Base-by-base conservation (phyloP, 805 yeast species). In the Saturnispora serradocipensis region DNA sequence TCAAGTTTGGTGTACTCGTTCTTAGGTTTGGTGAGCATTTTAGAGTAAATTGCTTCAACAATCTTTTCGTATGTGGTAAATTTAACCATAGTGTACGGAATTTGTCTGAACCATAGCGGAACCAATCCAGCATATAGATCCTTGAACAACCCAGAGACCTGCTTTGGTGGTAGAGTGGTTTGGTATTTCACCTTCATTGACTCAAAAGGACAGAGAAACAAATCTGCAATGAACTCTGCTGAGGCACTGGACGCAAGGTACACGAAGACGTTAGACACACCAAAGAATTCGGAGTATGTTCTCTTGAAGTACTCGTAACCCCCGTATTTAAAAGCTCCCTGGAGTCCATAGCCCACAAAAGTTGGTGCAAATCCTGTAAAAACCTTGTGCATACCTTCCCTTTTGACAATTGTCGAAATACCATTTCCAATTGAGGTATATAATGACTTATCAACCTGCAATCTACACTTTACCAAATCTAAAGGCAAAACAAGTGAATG, bases 51-150 rank as follows among this genome's bases (percentile, higher is more conserved):
- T 47, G 71, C 67, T 62, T 84, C 88, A 32, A 91, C 97, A 49
- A 90, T 86, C 66, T 81, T 86, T 73, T 91, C 99, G 72, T 93
- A 91, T 25, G 95, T 78, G 8, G 97, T 91, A 69, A 91, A 93
- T 72, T 93, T 91, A 56, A 86, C 95, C 97, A 91, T 90, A 27
- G 98, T 91, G 74, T 91, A 91, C n/a, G 98, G 99, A 61, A 91
- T 86, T 71, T 91, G 99, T 73, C 98, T 84, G 53, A 82, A 80
- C 98, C 98, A 93, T 58, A 91, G 75, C 13, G 99, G 98, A 9
- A 81, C 84, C 50, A 91, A 71, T 50, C 98, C 98, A 64, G 86
- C 85, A 73, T 90, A 91, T 48, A 91, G 74, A 48, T 61, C 54
- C 2, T 88, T 87, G 22, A 72, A 80, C 50, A 84, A 55, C 4